Base-by-base conservation (phyloP, 164 flowering plant species). In the Sedum album region DNA sequence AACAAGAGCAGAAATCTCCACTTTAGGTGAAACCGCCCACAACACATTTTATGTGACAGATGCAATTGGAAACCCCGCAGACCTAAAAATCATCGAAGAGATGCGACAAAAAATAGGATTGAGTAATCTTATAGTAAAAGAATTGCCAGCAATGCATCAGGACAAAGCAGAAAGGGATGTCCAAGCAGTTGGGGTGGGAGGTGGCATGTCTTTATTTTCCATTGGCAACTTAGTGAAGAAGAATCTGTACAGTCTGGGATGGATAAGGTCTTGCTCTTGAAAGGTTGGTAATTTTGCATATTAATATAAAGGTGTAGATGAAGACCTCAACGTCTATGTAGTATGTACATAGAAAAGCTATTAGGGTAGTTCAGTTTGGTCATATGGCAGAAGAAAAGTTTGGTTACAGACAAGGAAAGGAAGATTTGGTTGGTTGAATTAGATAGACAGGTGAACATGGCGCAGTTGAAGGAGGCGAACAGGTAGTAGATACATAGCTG, bases 1-100 rank as follows among this genome's bases (percentile, higher is more conserved):
- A 67, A 85, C 96, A 1, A 79, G 89, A 68, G 96, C 99, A 1
- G 99, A 94, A 75, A 78, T 91, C 33, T 88, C 95, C 0, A 91
- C 97, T 6, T 65, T 74, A 6, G 51, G 63, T 1, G 89, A 81
- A 2, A 79, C 68, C 68, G 93, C 92, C 8, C 66, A 30, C 21
- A 88, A 90, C 61, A 73, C 79, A 1, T 91, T 91, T 71, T 84
- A 88, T 31, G 92, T 91, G 20, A 88, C 96, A 0, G 91, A 88
- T 73, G 84, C 80, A 0, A 55, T 74, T 0, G 97, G 97, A 23
- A 74, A 84, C 69, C 79, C 77, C 7, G 81, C 82, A 0, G 88
- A 90, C 62, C 68, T 83, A 0, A 84, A 86, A 72, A 72, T 79
- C 48, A 87, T 94, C n/a, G 95, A 91, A 65, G 65, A 73, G 2